Percentiles rank a stretch among this genome's conserved stretches.
Conservation (phyloP, 2,329 filamentous ascomycete genomes). For the Clathrospora elynae region DNA sequence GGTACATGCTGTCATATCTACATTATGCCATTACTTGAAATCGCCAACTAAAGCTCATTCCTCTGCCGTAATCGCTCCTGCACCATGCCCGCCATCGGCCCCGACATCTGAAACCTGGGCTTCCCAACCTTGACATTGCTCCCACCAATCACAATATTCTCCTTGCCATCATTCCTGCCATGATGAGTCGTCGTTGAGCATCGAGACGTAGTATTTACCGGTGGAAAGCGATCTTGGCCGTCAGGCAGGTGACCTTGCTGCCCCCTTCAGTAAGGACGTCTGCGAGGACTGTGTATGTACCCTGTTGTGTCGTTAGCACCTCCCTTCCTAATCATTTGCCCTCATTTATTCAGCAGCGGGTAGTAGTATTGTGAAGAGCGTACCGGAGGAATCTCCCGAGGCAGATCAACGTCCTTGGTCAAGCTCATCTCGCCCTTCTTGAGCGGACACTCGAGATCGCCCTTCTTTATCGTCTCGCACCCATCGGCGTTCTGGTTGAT, state of each 20-base stretch:
- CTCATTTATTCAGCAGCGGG: neutral
- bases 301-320: conserved; percentile 57
- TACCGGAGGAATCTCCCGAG: conserved; percentile 86
- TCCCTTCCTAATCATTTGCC: neutral
- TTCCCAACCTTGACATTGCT: conserved; percentile 35
- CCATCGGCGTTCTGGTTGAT: conserved; percentile 81
- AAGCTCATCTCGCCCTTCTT: conserved; percentile 76
- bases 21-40: too few species aligned
- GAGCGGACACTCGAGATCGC: conserved; percentile 87
- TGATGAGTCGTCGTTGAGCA: conserved; percentile 13
- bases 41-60: conserved; percentile 44
- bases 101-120: conserved; percentile 41
- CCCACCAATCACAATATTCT: conserved; percentile 3
- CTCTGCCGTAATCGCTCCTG: conserved; percentile 35
- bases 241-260: conserved; percentile 83
- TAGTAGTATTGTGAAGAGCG: conserved; percentile 47
- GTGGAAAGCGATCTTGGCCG: conserved; percentile 70
- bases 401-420: conserved; percentile 82
- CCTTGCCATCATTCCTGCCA: conserved; percentile 8
- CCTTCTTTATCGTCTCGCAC: conserved; percentile 86
- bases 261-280: conserved; percentile 78
- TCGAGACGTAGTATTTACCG: conserved; percentile 37
- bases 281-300: conserved; percentile 85
- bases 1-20: conserved; percentile 26
- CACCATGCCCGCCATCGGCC: conserved; percentile 44